A percentile compares a stretch with the other conserved stretches of the same genome.
These are phyloP conservation scores for Aureobasidium sp. DNA, from an alignment of 2,329 filamentous ascomycete species.

Conservation along the genomic window DNA sequence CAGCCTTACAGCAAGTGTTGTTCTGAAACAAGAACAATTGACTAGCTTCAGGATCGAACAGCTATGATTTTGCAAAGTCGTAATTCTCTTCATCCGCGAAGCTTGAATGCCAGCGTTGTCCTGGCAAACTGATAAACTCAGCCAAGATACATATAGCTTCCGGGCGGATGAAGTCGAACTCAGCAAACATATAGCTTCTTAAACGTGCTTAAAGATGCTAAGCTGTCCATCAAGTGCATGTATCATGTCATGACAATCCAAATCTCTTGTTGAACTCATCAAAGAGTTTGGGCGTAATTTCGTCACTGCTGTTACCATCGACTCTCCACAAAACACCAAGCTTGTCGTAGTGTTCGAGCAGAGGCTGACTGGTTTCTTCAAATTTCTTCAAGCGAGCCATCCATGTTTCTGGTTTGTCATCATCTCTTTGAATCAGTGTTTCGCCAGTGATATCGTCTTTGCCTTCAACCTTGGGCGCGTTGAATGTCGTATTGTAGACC, in stretches of 20 bases:
- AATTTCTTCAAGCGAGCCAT: slow-evolving; percentile 73
- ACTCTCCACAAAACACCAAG: slow-evolving; percentile 82
- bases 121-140: neutral
- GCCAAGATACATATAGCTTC: neutral
- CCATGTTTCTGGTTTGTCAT: slow-evolving; percentile 85
- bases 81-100: neutral
- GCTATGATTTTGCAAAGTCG: too few species aligned
- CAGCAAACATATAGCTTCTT: neutral
- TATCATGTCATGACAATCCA: slow-evolving; percentile 19
- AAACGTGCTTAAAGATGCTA: neutral
- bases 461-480: slow-evolving; percentile 72
- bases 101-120: neutral
- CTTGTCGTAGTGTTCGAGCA: slow-evolving; percentile 82
- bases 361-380: slow-evolving; percentile 73
- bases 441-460: slow-evolving; percentile 90
- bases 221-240: neutral
- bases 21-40: neutral
- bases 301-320: slow-evolving; percentile 81
- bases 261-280: slow-evolving; percentile 76
- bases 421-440: slow-evolving; percentile 67
- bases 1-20: neutral
- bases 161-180: neutral
- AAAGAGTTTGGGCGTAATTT: slow-evolving; percentile 88
- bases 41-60: neutral
- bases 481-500: slow-evolving; percentile 92